Evolutionary conservation across 129 eudicot species (phyloP), one percentile per base, ranked within the genome.

Genomic region (Erigeron canadensis): DNA sequence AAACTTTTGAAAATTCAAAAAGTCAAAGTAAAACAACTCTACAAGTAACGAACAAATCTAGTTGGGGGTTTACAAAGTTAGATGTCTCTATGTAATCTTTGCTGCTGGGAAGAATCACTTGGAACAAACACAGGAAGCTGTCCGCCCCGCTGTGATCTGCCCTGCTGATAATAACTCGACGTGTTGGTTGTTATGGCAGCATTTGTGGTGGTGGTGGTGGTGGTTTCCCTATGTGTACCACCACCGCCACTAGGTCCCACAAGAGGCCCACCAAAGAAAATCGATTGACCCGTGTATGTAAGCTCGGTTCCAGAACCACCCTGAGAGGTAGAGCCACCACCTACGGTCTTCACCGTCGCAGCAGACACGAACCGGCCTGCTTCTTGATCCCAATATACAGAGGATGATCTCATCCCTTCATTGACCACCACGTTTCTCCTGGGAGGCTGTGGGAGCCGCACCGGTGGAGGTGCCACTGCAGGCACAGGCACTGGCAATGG

Each of bases 51-150:
- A 70, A 38, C 74, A 64, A 70, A 65, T 56, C 78, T 42, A 10
- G 65, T 46, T 6, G 45, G 59, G 40, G 58, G 53, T 45, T 70
- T 76, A 16, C 66, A 61, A 72, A 38, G 72, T 72, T 37, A 66
- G 50, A 80, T 55, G 64, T 67, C 78, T 80, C 74, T 67, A 64
- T 78, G 77, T 48, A 82, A 84, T 65, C 85, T 82, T 64, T 81
- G 91, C 81, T 82, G 93, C 79, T 82, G 93, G 37, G 90, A 71
- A 62, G 77, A 77, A 71, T 91, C 98, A 68, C 96, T 86, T 39
- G 98, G 98, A 9, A 83, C 94, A 80, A 88, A 92, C 63, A 92
- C 98, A 8, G 98, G 98, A 66, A 92, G 91, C 88, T 92, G 98
- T 53, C 89, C 96, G 4, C 98, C 91, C 60, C 89, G 74, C 81